A percentile compares a stretch with the other conserved stretches of the same genome.
Evolutionary conservation across 495 filamentous ascomycete species (phyloP).

Genomic region (Aspergillus cristatus): DNA sequence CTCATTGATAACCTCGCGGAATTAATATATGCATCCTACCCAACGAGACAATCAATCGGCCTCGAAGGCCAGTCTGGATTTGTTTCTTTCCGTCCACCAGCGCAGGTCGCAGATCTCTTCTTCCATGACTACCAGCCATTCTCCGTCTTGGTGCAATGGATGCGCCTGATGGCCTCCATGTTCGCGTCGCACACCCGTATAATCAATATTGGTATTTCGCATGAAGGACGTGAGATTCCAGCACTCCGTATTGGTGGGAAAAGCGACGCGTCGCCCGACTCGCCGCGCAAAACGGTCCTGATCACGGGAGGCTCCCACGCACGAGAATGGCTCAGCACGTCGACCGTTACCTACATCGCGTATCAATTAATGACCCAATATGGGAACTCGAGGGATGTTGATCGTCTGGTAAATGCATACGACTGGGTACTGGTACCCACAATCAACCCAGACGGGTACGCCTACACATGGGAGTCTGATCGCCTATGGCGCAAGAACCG

Average conservation of each 20-base stretch:
- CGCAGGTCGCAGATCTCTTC: slow-evolving; percentile 54
- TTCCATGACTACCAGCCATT: slow-evolving; percentile 82
- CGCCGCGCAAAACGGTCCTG: slow-evolving; percentile 65
- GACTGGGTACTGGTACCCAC: slow-evolving; percentile 88
- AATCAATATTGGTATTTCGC: slow-evolving; percentile 67
- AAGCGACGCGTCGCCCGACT: slow-evolving; percentile 26
- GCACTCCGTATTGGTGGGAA: slow-evolving; percentile 70
- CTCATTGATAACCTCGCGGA: slow-evolving; percentile 77
- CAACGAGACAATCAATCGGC: slow-evolving; percentile 23
- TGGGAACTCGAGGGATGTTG: slow-evolving; percentile 56
- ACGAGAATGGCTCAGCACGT: slow-evolving; percentile 92
- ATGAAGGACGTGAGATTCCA: slow-evolving; percentile 77
- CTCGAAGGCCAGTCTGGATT: slow-evolving; percentile 23
- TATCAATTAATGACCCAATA: slow-evolving; percentile 82
- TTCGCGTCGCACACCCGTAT: slow-evolving; percentile 70
- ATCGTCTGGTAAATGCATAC: slow-evolving; percentile 66
- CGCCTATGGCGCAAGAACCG: slow-evolving; percentile 94
- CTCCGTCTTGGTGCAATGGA: slow-evolving; percentile 74
- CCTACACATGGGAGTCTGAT: slow-evolving; percentile 86
- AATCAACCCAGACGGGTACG: slow-evolving; percentile 88
- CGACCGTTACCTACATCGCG: slow-evolving; percentile 82
- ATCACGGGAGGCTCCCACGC: slow-evolving; percentile 82
- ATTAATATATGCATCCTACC: slow-evolving; percentile 69
- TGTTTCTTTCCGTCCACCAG: slow-evolving; percentile 21
- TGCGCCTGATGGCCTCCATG: slow-evolving; percentile 79